Conservation (phyloP, 768 basidiomycete species). For the Amanita pseudoporphyria region DNA sequence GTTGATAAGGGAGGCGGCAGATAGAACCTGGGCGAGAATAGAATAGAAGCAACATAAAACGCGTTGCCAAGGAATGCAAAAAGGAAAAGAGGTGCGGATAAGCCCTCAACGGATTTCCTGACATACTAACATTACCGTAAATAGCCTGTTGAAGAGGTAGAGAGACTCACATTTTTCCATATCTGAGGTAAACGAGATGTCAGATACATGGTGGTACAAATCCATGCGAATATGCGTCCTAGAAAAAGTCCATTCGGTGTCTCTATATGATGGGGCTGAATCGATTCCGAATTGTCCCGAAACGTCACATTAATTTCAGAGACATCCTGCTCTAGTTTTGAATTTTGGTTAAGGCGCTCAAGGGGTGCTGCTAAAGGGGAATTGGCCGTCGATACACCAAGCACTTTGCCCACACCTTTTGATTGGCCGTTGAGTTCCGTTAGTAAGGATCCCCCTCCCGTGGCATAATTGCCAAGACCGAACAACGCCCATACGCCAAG, state of each 20-base stretch:
- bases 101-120: conserved; percentile 88
- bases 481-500: conserved; percentile 71
- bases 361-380: neutral
- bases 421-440: neutral
- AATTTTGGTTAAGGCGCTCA: neutral
- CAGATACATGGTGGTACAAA: conserved; percentile 87
- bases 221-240: conserved; percentile 91
- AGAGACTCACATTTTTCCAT: conserved; percentile 87
- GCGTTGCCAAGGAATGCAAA: conserved; percentile 91
- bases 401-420: conserved; percentile 3
- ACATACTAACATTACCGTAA: conserved; percentile 43
- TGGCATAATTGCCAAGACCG: conserved; percentile 43
- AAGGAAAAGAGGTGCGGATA: conserved; percentile 89
- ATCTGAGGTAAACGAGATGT: conserved; percentile 95
- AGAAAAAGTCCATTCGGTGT: conserved; percentile 50
- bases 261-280: conserved; percentile 6
- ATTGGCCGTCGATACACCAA: neutral
- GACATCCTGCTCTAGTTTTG: neutral
- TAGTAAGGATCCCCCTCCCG: conserved; percentile 12
- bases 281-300: neutral
- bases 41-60: conserved; percentile 86
- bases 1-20: conserved; percentile 50
- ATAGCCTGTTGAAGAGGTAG: neutral
- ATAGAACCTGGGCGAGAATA: conserved; percentile 60
- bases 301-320: neutral